phyloP scores from a whole-genome alignment of 148 eudicot genomes.

The Cornus suecica region DNA sequence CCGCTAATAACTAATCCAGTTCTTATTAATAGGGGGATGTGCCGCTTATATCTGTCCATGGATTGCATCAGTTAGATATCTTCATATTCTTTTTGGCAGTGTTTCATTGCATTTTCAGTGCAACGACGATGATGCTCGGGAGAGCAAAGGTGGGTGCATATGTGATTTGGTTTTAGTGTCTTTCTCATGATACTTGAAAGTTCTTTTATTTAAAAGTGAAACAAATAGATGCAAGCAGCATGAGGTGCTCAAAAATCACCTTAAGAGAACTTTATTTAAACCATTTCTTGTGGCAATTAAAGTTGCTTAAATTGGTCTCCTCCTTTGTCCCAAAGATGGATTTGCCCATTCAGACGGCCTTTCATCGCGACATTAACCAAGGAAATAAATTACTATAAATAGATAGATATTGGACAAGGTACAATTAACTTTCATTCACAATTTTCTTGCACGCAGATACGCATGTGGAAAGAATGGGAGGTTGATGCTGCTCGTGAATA shows the following conservation, averaged over 20 bases:
- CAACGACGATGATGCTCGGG: slow-evolving; percentile 82
- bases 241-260: neutral
- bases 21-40: slow-evolving; percentile 50
- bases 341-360: neutral
- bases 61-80: slow-evolving; percentile 86
- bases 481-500: slow-evolving; percentile 20
- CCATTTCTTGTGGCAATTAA: too few relatives aligned
- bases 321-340: neutral
- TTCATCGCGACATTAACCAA: slow-evolving; percentile 11
- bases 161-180: neutral
- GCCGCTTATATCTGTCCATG: slow-evolving; percentile 67
- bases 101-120: slow-evolving; percentile 75
- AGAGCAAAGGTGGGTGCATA: slow-evolving; percentile 57
- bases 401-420: neutral
- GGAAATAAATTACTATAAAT: neutral
- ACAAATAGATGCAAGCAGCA: neutral
- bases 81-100: slow-evolving; percentile 95
- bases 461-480: slow-evolving; percentile 93
- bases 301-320: slow-evolving; percentile 3
- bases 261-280: too few relatives aligned
- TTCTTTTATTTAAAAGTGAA: neutral
- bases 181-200: slow-evolving; percentile 4
- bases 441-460: slow-evolving; percentile 43
- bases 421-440: neutral
- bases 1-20: slow-evolving; percentile 12